These are phyloP conservation scores for Peronospora destructor DNA, from an alignment of 352 stramenopile species.

Conservation along the genomic window DNA sequence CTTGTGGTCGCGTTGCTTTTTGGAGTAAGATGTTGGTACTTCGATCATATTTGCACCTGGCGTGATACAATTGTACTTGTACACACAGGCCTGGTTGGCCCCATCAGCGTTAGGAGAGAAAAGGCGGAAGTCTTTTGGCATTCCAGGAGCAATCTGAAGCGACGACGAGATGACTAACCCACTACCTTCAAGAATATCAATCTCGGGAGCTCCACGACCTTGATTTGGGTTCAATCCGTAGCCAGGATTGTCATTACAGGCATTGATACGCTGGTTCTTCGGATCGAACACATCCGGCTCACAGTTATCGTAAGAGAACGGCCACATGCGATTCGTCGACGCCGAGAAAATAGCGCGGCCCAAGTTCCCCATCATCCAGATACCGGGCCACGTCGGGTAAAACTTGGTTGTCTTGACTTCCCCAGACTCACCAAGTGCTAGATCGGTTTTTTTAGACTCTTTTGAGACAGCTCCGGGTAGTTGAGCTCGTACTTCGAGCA, in stretches of 20 bases:
- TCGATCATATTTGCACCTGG: constrained; percentile 45
- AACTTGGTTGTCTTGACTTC: constrained; percentile 48
- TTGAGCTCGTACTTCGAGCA: constrained; percentile 86
- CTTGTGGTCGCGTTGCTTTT: constrained; percentile 35
- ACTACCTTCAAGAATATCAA: constrained; percentile 90
- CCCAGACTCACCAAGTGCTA: constrained; percentile 37
- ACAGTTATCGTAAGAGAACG: constrained; percentile 92
- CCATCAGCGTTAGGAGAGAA: constrained; percentile 35
- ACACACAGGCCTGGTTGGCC: constrained; percentile 37
- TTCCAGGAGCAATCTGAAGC: constrained; percentile 80
- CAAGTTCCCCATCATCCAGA: constrained; percentile 95
- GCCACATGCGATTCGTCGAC: constrained; percentile 93
- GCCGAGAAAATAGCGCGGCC: constrained; percentile 92
- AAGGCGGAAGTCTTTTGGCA: constrained; percentile 49
- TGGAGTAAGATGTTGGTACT: constrained; percentile 35
- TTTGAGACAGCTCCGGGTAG: constrained; percentile 67
- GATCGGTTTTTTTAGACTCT: constrained; percentile 39
- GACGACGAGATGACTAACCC: constrained; percentile 76
- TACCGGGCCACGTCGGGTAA: constrained; percentile 89
- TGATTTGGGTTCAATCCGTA: constrained; percentile 82
- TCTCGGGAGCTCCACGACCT: constrained; percentile 89
- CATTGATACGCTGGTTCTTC: constrained; percentile 68
- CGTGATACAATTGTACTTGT: constrained; percentile 44
- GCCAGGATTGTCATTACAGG: constrained; percentile 86
- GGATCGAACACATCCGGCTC: constrained; percentile 50